Conservation (phyloP, 1,139 yeast species). For the Magnusiomyces paraingens region DNA sequence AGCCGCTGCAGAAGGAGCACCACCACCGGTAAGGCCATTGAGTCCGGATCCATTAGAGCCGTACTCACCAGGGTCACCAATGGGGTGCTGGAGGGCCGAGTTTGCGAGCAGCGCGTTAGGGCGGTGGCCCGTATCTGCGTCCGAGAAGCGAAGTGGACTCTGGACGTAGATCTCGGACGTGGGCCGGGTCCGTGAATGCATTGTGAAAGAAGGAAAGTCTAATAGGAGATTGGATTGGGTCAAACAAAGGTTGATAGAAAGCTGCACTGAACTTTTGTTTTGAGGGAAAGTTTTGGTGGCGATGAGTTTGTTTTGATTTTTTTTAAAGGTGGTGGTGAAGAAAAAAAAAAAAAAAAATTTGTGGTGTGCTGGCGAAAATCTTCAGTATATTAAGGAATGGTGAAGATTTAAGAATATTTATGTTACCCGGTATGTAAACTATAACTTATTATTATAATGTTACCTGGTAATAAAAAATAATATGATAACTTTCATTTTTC, state of each 20-base stretch:
- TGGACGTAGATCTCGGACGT: conserved; percentile 27
- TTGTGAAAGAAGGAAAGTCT: not conserved
- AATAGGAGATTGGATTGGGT: not conserved
- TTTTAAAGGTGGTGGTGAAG: not conserved
- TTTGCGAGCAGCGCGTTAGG: conserved; percentile 3
- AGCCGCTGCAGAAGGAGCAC: not conserved
- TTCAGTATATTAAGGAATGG: not conserved
- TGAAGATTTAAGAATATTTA: not conserved
- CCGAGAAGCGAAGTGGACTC: conserved; percentile 17
- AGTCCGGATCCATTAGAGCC: not conserved
- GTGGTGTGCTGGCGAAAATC: not conserved
- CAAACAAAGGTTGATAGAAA: not conserved
- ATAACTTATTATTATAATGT: not conserved
- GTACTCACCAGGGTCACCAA: not conserved
- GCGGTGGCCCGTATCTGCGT: conserved; percentile 4
- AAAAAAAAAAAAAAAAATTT: not conserved
- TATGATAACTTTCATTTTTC: too few species aligned
- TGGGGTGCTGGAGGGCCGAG: conserved; percentile 1
- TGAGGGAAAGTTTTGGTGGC: not conserved
- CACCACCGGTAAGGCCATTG: conserved; percentile 5
- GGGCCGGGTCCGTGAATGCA: conserved; percentile 24
- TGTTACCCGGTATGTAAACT: not conserved
- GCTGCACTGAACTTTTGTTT: not conserved
- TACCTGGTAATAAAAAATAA: too few species aligned
- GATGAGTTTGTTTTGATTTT: not conserved